A percentile compares a stretch with the other conserved stretches of the same genome.
Conservation (phyloP, 2,329 filamentous ascomycete genomes). For the Epichloe gansuensis region DNA sequence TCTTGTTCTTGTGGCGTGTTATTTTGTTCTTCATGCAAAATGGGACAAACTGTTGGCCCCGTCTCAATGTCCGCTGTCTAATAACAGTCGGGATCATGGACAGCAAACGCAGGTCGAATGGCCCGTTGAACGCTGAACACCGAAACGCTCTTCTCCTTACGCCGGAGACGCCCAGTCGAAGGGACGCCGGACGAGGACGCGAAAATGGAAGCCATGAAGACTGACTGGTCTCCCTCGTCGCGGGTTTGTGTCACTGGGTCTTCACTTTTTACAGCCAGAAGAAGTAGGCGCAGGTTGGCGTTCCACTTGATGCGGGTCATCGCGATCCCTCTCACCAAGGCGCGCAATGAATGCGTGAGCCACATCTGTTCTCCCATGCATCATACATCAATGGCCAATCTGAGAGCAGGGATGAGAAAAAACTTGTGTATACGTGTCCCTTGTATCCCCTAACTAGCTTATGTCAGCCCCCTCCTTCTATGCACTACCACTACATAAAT, state of each 20-base stretch:
- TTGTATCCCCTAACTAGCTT: too few species aligned
- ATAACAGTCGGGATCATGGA: not conserved
- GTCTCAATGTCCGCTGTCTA: not conserved
- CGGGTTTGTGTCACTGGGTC: not conserved
- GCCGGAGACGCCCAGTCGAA: not conserved
- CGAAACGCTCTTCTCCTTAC: not conserved
- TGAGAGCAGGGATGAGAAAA: too few species aligned
- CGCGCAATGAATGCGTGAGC: not conserved
- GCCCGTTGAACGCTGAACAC: not conserved
- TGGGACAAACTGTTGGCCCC: not conserved
- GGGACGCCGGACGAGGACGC: not conserved
- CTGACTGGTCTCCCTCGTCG: not conserved
- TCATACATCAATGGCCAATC: not conserved
- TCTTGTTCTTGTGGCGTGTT: not conserved
- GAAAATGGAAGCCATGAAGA: not conserved
- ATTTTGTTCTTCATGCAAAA: not conserved
- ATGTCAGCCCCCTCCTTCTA: too few species aligned
- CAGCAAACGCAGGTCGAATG: not conserved
- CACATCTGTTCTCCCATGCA: not conserved
- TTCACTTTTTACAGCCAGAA: not conserved
- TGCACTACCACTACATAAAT: too few species aligned
- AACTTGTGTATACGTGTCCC: too few species aligned
- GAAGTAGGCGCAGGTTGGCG: not conserved
- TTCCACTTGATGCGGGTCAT: constrained; percentile 5
- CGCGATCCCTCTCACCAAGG: constrained; percentile 3